Base-by-base conservation (phyloP, 1,284 basidiomycete species). In the Golubevia pallescens region DNA sequence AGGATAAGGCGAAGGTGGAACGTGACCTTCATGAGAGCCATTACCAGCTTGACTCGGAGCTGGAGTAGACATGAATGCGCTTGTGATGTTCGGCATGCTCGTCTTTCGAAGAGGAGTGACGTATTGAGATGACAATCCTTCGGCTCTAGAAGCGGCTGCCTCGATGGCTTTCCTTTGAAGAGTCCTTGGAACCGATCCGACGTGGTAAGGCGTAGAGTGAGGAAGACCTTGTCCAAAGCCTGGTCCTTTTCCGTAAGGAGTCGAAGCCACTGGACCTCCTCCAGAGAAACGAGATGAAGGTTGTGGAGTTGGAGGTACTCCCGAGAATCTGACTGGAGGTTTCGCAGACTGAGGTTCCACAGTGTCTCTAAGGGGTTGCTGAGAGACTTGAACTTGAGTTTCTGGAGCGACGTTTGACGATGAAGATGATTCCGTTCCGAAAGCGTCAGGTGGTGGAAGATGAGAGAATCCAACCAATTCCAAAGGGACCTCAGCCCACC, bases 51-150 rank as follows among this genome's bases (percentile, higher is more conserved):
- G 19, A 14, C 20, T 19, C 14, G 20, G 53, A 60, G 55, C 28
- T 57, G 24, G 56, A 20, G 32, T 28, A 20, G 59, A 20, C 24
- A 28, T 58, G 42, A 60, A 64, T 16, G 32, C 42, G 32, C 19
- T 61, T 42, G 57, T 38, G 64, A 54, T 65, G 71, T 28, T 75
- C 60, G 67, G 73, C 66, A 56, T 68, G 62, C 32, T 77, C 62
- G 62, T 77, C 62, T 81, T 77, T 21, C 78, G 75, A 23, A 75
- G 68, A 0, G 78, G 78, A 5, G 78, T 81, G 52, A 78, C 78
- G 54, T 75, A 79, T 42, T 55, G 68, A 1, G 58, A 48, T 14
- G 55, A 51, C 34, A 60, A 16, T 16, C 67, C 56, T 8, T 57
- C 52, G 38, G 61, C 32, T 20, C 57, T 56, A 42, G 60, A 58